Evolutionary conservation across 2,329 filamentous ascomycete species (phyloP).

Genomic region (Neofusicoccum ribis): DNA sequence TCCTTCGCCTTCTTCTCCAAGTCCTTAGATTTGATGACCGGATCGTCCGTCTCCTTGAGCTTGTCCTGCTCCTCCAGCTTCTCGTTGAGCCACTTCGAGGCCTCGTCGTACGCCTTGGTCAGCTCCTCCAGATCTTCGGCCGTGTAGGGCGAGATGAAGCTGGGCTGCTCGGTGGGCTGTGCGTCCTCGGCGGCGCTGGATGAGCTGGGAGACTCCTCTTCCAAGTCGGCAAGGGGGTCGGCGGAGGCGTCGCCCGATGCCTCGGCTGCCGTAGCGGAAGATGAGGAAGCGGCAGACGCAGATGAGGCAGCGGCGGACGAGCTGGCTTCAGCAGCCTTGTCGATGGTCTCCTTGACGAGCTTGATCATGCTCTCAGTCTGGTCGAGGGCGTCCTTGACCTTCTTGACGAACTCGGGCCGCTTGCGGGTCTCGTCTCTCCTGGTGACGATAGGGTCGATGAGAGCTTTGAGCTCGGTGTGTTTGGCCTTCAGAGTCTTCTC

Average conservation of each 20-base stretch:
- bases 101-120: constrained; percentile 61
- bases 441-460: constrained; percentile 75
- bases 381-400: constrained; percentile 69
- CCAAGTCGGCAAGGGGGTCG: constrained; percentile 58
- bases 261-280: constrained; percentile 45
- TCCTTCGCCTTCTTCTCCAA: constrained; percentile 67
- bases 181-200: constrained; percentile 37
- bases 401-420: constrained; percentile 68
- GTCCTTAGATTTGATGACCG: constrained; percentile 72
- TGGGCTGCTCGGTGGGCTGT: constrained; percentile 39
- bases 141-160: constrained; percentile 73
- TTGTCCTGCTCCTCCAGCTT: constrained; percentile 70
- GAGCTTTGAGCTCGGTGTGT: constrained; percentile 72
- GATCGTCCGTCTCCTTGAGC: constrained; percentile 69
- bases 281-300: constrained; percentile 46
- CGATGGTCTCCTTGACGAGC: constrained; percentile 70
- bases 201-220: constrained; percentile 57
- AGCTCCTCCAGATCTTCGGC: constrained; percentile 69
- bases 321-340: constrained; percentile 61
- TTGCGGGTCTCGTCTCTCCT: constrained; percentile 70
- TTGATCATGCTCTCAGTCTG: constrained; percentile 70
- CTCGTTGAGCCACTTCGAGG: constrained; percentile 72
- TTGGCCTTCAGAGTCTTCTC: constrained; percentile 74
- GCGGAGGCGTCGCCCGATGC: constrained; percentile 40
- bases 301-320: constrained; percentile 37